A percentile compares a stretch with the other conserved stretches of the same genome.
Evolutionary conservation across 2,329 filamentous ascomycete genomes (phyloP).

Genomic region (Penicillium paneum): DNA sequence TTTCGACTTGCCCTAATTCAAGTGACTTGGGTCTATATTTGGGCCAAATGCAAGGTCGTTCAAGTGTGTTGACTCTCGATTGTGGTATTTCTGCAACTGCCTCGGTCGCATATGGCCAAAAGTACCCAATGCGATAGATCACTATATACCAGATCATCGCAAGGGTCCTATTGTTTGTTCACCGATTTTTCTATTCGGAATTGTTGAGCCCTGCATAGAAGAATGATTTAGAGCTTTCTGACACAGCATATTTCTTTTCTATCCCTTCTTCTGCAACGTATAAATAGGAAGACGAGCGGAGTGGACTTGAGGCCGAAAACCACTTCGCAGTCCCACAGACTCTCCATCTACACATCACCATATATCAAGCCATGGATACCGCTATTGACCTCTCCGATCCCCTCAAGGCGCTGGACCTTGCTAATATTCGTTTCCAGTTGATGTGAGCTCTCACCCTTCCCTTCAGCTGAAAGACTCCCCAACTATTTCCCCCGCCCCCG

Average conservation of each 20-base stretch:
- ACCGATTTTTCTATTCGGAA: neutral
- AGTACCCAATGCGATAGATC: neutral
- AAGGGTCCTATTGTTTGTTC: neutral
- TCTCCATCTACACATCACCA: conserved; percentile 11
- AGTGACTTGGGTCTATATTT: neutral
- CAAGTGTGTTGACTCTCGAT: neutral
- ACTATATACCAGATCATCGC: neutral
- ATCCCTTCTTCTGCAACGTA: neutral
- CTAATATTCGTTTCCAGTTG: conserved; percentile 88
- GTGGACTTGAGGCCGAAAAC: conserved; percentile 1
- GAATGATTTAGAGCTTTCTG: neutral
- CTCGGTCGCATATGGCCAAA: neutral
- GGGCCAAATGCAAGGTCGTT: neutral
- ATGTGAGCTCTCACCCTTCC: conserved; percentile 60
- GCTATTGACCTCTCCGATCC: conserved; percentile 84
- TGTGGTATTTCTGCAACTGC: neutral
- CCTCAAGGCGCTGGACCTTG: conserved; percentile 79
- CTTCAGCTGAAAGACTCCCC: neutral
- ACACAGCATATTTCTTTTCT: neutral
- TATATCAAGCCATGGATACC: conserved; percentile 66
- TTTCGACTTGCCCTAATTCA: neutral
- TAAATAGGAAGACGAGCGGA: neutral
- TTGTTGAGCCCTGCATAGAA: neutral
- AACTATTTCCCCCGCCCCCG: conserved; percentile 11
- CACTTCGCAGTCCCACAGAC: conserved; percentile 13